Evolutionary conservation across 495 filamentous ascomycete genomes (phyloP).

Genomic region (Talaromyces stipitatus): DNA sequence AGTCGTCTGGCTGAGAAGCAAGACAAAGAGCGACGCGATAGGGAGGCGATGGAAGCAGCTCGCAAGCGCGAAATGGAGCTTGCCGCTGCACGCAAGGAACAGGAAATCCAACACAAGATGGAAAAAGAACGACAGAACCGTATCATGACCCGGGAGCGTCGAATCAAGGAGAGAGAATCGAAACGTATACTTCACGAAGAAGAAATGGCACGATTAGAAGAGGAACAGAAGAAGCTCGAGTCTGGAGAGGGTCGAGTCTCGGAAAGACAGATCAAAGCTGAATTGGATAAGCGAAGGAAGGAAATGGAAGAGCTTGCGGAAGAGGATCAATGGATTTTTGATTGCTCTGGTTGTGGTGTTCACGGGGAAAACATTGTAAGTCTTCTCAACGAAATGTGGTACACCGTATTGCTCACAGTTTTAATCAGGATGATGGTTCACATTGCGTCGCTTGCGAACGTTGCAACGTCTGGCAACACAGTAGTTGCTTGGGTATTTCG

Average conservation of each 20-base stretch:
- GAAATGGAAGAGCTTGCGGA: conserved; percentile 65
- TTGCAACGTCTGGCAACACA: conserved; percentile 96
- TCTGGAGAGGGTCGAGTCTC: conserved; percentile 59
- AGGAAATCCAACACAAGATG: conserved; percentile 58
- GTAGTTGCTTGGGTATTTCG: conserved; percentile 75
- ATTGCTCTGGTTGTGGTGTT: conserved; percentile 79
- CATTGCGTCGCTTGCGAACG: conserved; percentile 92
- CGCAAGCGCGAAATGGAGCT: conserved; percentile 60
- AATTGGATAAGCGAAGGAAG: conserved; percentile 67
- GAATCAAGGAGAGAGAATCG: conserved; percentile 72
- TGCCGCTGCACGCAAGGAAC: conserved; percentile 55
- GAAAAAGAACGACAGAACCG: conserved; percentile 76
- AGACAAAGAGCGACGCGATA: conserved; percentile 68
- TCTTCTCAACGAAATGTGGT: background rate
- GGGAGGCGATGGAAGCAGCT: conserved; percentile 63
- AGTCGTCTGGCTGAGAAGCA: conserved; percentile 75
- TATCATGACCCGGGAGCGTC: conserved; percentile 76
- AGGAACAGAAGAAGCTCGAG: conserved; percentile 62
- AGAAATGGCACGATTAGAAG: conserved; percentile 68
- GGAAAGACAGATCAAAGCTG: conserved; percentile 67
- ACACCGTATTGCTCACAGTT: conserved; percentile 10
- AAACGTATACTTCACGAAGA: conserved; percentile 77
- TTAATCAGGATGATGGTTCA: conserved; percentile 71
- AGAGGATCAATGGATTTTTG: conserved; percentile 88
- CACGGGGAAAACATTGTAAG: conserved; percentile 73